phyloP scores from a whole-genome alignment of 139 green algal genomes.

The Chlamydomonas incerta region DNA sequence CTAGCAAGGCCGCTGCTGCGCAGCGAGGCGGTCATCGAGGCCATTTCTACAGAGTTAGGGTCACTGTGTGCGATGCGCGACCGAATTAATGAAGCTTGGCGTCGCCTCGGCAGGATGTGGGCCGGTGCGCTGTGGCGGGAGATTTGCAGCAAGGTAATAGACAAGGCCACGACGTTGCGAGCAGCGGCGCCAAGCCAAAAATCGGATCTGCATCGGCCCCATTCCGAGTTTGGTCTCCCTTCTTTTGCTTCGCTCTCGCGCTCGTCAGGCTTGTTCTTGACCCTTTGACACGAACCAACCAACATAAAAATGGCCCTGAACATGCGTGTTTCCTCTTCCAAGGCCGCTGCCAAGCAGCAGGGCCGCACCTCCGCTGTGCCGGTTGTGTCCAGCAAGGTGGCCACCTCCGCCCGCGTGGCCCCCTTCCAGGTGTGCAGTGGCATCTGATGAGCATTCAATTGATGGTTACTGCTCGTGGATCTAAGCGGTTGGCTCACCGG shows the following conservation, averaged over 20 bases:
- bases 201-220: no score
- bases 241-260: no score
- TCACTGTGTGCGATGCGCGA: not conserved
- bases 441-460: not conserved
- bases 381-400: not conserved
- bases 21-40: not conserved
- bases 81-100: no score
- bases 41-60: not conserved
- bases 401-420: not conserved
- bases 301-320: slow-evolving; percentile 21
- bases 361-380: slow-evolving; percentile 22
- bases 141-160: no score
- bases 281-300: not conserved
- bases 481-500: not conserved
- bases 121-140: no score
- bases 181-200: no score
- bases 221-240: no score
- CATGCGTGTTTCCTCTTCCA: slow-evolving; percentile 5
- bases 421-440: slow-evolving; percentile 38
- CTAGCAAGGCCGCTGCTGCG: slow-evolving; percentile 9
- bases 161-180: no score
- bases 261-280: no score
- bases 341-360: slow-evolving; percentile 30
- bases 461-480: not conserved
- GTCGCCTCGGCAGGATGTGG: no score